Evolutionary conservation across 164 flowering plant species (phyloP), one percentile per base, ranked within the genome.

Genomic region (Tinospora cordifolia): DNA sequence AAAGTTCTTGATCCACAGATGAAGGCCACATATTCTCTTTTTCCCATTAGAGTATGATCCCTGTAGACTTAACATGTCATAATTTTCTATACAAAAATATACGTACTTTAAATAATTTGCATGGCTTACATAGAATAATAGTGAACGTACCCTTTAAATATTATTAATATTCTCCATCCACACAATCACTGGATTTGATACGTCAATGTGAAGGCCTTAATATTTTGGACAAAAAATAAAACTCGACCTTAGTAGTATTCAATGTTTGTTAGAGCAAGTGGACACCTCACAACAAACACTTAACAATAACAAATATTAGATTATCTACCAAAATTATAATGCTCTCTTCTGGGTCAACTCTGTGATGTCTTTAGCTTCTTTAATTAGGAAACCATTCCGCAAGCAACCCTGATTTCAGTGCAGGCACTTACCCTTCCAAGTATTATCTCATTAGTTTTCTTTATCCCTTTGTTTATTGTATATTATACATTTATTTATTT

Each of bases 361-460:
- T 38, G 36, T 44, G 67, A 62, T 71, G 68, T 77, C 47, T 2
- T 73, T 54, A 1, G 38, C 69, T 70, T 71, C 26, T 66, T 40
- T 68, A 75, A 70, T 72, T 68, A 73, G 44, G 62, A 54, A 21
- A 75, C 19, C 65, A 67, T 67, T 74, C 72, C 36, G 46, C 57
- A 71, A 70, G 69, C 76, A 76, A 36, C 75, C 77, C 81, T 70
- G 49, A 63, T 64, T 73, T 74, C 66, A 65, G 76, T 72, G 77
- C 76, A 66, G 59, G 66, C 74, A 65, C 59, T 71, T 73, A 63
- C 80, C 81, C 47, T 21, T 68, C 65, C 63, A 13, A 58, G 83
- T 47, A 72, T 51, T 2, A 27, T 13, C n/a, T 66, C 66, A 67
- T 59, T 69, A 54, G 57, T 57, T 51, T 47, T 57, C 21, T 30